These are phyloP conservation scores for Cercospora sp. DNA, from an alignment of 2,329 filamentous ascomycete species.

Conservation along the genomic window DNA sequence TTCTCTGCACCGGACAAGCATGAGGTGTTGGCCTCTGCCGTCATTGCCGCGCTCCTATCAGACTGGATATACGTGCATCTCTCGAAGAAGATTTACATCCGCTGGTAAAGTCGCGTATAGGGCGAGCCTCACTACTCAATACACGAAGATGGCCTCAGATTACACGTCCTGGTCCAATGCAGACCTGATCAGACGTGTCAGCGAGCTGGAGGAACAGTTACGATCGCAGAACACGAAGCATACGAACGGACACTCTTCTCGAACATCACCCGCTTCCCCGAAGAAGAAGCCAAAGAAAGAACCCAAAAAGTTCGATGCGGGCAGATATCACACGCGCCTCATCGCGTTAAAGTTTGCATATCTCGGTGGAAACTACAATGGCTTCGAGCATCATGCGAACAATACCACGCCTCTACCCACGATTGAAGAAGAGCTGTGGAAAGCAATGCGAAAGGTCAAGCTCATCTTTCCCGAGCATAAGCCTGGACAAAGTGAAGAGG, in stretches of 20 bases:
- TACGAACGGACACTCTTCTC: constrained; percentile 11
- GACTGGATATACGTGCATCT: not conserved
- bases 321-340: constrained; percentile 76
- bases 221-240: constrained; percentile 48
- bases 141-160: constrained; percentile 32
- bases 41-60: not conserved
- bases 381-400: constrained; percentile 81
- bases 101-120: not conserved
- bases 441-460: constrained; percentile 76
- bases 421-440: constrained; percentile 92
- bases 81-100: not conserved
- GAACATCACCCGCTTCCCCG: constrained; percentile 16
- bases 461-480: constrained; percentile 69
- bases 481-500: constrained; percentile 43
- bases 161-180: constrained; percentile 70
- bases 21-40: constrained; percentile 8
- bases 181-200: constrained; percentile 67
- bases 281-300: constrained; percentile 44
- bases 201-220: constrained; percentile 66
- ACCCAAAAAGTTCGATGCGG: constrained; percentile 65
- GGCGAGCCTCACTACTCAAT: not conserved
- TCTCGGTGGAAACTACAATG: constrained; percentile 85
- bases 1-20: constrained; percentile 6
- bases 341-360: constrained; percentile 95
- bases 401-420: constrained; percentile 70